Percentiles rank a stretch among this genome's conserved stretches.
phyloP scores from a whole-genome alignment of 1,139 yeast genomes.

The Hyphopichia fennica region DNA sequence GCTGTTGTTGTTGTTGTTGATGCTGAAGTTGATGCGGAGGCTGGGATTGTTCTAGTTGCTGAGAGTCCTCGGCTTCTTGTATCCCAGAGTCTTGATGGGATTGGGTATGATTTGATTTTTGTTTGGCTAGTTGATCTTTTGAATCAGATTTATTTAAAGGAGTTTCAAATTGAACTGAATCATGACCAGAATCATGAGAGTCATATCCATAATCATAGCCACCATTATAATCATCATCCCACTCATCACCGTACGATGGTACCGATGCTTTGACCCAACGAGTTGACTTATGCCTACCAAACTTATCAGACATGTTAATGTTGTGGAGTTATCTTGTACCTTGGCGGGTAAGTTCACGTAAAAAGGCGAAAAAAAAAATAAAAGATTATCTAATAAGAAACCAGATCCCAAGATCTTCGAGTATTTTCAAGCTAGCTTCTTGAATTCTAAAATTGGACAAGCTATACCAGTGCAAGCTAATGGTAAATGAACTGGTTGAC shows the following conservation, averaged over 20 bases:
- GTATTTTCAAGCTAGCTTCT: too few relatives aligned
- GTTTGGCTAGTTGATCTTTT: not conserved
- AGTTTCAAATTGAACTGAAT: constrained; percentile 1
- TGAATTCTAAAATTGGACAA: too few relatives aligned
- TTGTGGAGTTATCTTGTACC: not conserved
- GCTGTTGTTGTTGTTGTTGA: not conserved
- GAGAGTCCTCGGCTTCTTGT: too few relatives aligned
- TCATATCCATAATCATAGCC: constrained; percentile 15
- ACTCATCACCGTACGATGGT: constrained; percentile 61
- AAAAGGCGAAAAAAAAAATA: too few relatives aligned
- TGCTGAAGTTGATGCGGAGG: too few relatives aligned
- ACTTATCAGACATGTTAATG: constrained; percentile 40
- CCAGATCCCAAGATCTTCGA: too few relatives aligned
- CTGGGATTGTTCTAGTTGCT: too few relatives aligned
- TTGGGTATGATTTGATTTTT: too few relatives aligned
- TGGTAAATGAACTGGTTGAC: not conserved
- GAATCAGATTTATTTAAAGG: not conserved
- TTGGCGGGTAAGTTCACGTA: not conserved
- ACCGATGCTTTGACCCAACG: constrained; percentile 62
- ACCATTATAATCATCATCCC: constrained; percentile 47
- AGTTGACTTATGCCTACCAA: constrained; percentile 60
- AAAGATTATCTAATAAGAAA: too few relatives aligned
- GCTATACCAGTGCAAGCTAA: too few relatives aligned
- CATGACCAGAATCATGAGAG: constrained; percentile 4
- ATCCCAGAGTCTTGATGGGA: too few relatives aligned